A percentile compares a stretch with the other conserved stretches of the same genome.
These are phyloP conservation scores for Selenicereus undatus DNA, from an alignment of 148 eudicot species.

Conservation along the genomic window DNA sequence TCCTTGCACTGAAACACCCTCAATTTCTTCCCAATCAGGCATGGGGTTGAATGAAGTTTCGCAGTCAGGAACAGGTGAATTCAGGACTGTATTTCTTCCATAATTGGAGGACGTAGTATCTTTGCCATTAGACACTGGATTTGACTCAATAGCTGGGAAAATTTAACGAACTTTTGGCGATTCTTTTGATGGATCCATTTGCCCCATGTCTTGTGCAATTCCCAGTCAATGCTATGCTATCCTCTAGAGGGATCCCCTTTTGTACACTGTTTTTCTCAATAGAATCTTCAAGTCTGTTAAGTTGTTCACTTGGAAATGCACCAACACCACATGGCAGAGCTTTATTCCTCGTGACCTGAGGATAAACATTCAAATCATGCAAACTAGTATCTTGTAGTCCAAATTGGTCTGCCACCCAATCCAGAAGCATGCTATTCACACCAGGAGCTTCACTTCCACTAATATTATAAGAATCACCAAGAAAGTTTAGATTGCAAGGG, in stretches of 20 bases:
- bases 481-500: constrained; percentile 44
- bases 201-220: constrained; percentile 27
- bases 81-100: constrained; percentile 36
- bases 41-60: constrained; percentile 38
- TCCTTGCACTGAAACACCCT: too few relatives aligned
- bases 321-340: constrained; percentile 28
- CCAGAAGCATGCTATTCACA: constrained; percentile 31
- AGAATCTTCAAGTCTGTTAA: constrained; percentile 32
- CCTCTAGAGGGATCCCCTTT: constrained; percentile 23
- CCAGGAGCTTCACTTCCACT: constrained; percentile 31
- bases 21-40: too few relatives aligned
- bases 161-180: constrained; percentile 19
- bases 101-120: constrained; percentile 28
- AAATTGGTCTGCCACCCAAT: constrained; percentile 38
- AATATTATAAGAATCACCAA: constrained; percentile 31
- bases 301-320: constrained; percentile 31
- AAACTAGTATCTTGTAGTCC: constrained; percentile 31
- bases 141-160: constrained; percentile 31
- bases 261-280: constrained; percentile 20
- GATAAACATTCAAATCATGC: constrained; percentile 30
- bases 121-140: constrained; percentile 23
- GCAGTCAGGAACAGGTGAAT: constrained; percentile 41
- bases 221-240: constrained; percentile 12
- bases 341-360: constrained; percentile 23
- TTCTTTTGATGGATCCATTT: constrained; percentile 20